Conservation (phyloP, 2,329 filamentous ascomycete species). For the Remersonia thermophila region DNA sequence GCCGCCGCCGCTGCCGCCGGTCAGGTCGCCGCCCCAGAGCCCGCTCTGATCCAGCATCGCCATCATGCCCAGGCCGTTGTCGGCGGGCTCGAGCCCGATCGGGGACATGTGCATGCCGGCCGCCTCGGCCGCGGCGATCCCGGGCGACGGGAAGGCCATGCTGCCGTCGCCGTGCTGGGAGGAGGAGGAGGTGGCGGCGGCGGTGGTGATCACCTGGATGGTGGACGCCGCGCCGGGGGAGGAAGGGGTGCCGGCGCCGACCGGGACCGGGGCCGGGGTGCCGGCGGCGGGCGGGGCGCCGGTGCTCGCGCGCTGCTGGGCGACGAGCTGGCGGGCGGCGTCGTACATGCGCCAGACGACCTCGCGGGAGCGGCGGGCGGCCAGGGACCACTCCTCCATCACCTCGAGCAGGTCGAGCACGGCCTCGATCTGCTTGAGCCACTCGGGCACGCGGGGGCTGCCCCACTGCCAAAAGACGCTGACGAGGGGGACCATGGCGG, state of each 20-base stretch:
- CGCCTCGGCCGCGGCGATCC: slow-evolving; percentile 13
- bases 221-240: slow-evolving; percentile 7
- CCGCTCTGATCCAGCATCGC: slow-evolving; percentile 40
- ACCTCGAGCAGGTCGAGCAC: slow-evolving; percentile 49
- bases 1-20: too few relatives aligned
- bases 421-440: slow-evolving; percentile 45
- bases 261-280: slow-evolving; percentile 11
- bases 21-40: slow-evolving; percentile 36
- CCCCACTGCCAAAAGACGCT: slow-evolving; percentile 58
- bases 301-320: slow-evolving; percentile 13
- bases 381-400: slow-evolving; percentile 53
- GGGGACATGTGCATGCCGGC: slow-evolving; percentile 36
- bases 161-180: too few relatives aligned
- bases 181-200: too few relatives aligned
- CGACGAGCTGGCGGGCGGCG: slow-evolving; percentile 30
- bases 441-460: slow-evolving; percentile 35
- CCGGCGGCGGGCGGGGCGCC: slow-evolving; percentile 2
- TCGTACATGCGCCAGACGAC: slow-evolving; percentile 54
- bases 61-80: slow-evolving; percentile 38
- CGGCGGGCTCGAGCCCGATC: slow-evolving; percentile 36
- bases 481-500: slow-evolving; percentile 65
- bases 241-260: background rate
- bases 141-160: slow-evolving; percentile 19
- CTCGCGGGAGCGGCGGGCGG: slow-evolving; percentile 49
- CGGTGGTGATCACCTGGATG: slow-evolving; percentile 23